These are phyloP conservation scores for Alternaria angustiovoidea DNA, from an alignment of 2,329 filamentous ascomycete species.

Conservation along the genomic window DNA sequence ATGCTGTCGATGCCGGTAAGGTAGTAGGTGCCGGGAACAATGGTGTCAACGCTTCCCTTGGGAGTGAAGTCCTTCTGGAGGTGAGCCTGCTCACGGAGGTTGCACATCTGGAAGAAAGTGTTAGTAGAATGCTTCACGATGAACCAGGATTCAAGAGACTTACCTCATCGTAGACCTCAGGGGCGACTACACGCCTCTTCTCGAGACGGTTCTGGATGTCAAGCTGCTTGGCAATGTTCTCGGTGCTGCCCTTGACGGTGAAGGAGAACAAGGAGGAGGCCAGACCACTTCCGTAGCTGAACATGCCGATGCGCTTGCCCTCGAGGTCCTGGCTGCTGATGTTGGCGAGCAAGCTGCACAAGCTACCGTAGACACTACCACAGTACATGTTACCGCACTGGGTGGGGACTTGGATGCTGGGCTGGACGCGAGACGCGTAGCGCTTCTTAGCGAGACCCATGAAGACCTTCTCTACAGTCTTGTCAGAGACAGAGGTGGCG, in stretches of 20 bases:
- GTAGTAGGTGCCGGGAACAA: constrained; percentile 61
- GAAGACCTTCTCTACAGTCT: constrained; percentile 63
- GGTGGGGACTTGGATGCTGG: constrained; percentile 59
- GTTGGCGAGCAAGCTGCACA: constrained; percentile 59
- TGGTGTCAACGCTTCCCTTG: constrained; percentile 53
- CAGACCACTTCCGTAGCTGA: constrained; percentile 63
- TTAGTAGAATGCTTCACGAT: constrained; percentile 37
- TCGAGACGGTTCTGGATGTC: constrained; percentile 58
- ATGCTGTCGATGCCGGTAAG: constrained; percentile 60
- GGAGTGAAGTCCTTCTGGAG: constrained; percentile 60
- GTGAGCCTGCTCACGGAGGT: constrained; percentile 60
- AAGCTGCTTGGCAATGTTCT: constrained; percentile 58
- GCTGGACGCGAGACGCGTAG: constrained; percentile 59
- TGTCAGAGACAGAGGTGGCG: constrained; percentile 59
- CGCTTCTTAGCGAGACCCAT: constrained; percentile 62
- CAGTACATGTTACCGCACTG: constrained; percentile 66
- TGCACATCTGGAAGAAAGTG: constrained; percentile 55
- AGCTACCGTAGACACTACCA: constrained; percentile 60
- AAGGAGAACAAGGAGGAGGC: constrained; percentile 61
- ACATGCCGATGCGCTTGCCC: constrained; percentile 61
- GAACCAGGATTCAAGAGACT: constrained; percentile 17
- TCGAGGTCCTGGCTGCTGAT: constrained; percentile 55
- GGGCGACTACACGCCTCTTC: constrained; percentile 55
- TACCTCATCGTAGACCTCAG: constrained; percentile 59
- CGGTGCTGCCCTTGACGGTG: constrained; percentile 56